Percentiles rank a stretch among this genome's conserved stretches.
These are phyloP conservation scores for Pseudogymnoascus sp. DNA, from an alignment of 2,329 filamentous ascomycete species.

Conservation along the genomic window DNA sequence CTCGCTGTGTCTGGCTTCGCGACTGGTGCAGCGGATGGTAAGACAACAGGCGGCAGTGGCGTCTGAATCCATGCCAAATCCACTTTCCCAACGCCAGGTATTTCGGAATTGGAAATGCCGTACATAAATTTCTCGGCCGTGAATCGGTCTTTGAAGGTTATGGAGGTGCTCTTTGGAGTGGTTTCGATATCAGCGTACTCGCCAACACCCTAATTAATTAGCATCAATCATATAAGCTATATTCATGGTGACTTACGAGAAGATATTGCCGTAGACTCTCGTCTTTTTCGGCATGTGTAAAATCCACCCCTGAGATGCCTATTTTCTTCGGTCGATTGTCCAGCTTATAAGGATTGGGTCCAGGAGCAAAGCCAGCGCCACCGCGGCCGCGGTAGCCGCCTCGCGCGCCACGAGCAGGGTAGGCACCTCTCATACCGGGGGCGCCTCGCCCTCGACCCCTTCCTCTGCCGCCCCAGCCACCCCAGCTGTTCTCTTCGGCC, in stretches of 20 bases:
- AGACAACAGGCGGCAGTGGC: conserved; percentile 22
- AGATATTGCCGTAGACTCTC: conserved; percentile 66
- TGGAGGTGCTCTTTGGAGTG: conserved; percentile 40
- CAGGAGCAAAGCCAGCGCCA: conserved; percentile 25
- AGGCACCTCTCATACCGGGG: conserved; percentile 27
- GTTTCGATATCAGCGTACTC: conserved; percentile 54
- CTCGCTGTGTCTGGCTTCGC: conserved; percentile 11
- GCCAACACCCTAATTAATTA: conserved; percentile 47
- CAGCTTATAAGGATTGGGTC: conserved; percentile 51
- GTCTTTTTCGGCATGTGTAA: conserved; percentile 55
- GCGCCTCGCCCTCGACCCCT: conserved; percentile 32
- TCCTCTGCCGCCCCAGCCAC: conserved; percentile 36
- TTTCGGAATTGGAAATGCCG: conserved; percentile 46
- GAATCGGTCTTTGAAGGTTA: conserved; percentile 60
- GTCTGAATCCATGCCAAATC: conserved; percentile 56
- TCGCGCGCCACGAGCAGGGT: conserved; percentile 30
- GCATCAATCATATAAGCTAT: conserved; percentile 12
- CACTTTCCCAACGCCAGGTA: conserved; percentile 58
- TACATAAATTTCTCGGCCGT: conserved; percentile 66
- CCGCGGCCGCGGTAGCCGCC: conserved; percentile 40
- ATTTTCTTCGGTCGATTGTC: conserved; percentile 70
- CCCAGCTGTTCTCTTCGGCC: conserved; percentile 36
- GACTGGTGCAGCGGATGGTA: conserved; percentile 11
- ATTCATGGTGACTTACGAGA: conserved; percentile 43
- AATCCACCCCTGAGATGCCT: conserved; percentile 55